These are phyloP conservation scores for Omphalotus olearius DNA, from an alignment of 1,284 basidiomycete genomes.

Conservation along the genomic window DNA sequence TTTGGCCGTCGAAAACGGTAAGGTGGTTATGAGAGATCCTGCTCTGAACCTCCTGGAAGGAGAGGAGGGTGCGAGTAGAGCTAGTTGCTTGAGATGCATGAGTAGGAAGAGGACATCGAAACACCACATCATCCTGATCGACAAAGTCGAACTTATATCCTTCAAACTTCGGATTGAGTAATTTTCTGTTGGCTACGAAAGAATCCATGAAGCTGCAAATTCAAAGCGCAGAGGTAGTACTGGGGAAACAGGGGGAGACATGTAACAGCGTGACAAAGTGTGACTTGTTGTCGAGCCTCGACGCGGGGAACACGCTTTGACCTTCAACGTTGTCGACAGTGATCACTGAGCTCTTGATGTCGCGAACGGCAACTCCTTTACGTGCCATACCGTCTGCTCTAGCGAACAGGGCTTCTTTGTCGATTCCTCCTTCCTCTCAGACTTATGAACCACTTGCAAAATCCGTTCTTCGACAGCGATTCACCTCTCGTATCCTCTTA, in stretches of 20 bases:
- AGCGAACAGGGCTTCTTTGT: slow-evolving; percentile 38
- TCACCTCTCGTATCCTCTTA: slow-evolving; percentile 47
- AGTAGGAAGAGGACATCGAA: slow-evolving; percentile 46
- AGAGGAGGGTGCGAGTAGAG: slow-evolving; percentile 55
- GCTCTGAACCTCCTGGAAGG: slow-evolving; percentile 79
- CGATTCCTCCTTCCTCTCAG: slow-evolving; percentile 44
- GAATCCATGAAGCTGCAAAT: slow-evolving; percentile 4
- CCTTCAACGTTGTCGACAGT: too few species aligned
- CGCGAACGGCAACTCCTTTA: slow-evolving; percentile 22
- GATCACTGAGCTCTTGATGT: slow-evolving; percentile 3
- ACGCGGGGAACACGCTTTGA: too few species aligned
- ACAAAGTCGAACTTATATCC: slow-evolving; percentile 73
- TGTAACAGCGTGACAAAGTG: too few species aligned
- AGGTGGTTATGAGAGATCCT: slow-evolving; percentile 87
- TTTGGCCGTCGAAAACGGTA: slow-evolving; percentile 39
- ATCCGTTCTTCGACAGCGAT: slow-evolving; percentile 49
- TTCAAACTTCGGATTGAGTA: slow-evolving; percentile 83
- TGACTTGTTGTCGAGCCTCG: too few species aligned
- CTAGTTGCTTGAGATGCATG: slow-evolving; percentile 57
- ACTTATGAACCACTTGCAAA: slow-evolving; percentile 60
- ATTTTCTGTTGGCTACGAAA: slow-evolving; percentile 17
- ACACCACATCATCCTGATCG: slow-evolving; percentile 49
- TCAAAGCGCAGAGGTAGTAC: too few species aligned
- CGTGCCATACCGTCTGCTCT: slow-evolving; percentile 34
- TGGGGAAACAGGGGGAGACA: too few species aligned